Evolutionary conservation across 139 green algal species (phyloP).

Genomic region (Gonium pectorale): DNA sequence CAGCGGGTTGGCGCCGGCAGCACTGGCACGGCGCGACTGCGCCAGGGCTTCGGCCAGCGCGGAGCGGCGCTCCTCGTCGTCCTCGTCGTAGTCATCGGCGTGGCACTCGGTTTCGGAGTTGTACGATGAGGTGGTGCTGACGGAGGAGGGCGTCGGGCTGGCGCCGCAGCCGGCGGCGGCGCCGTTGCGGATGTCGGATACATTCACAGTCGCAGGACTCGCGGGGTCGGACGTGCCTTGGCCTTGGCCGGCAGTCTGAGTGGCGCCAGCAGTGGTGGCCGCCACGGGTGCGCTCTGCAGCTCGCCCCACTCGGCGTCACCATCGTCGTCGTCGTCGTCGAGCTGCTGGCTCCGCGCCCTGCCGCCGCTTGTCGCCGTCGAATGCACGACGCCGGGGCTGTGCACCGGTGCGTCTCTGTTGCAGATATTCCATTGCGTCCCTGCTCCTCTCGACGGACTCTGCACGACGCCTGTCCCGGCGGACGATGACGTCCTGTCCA

Average conservation of each 20-base stretch:
- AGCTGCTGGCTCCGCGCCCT: no score
- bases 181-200: background rate
- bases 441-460: no score
- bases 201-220: background rate
- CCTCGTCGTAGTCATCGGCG: conserved; percentile 12
- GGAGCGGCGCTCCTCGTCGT: background rate
- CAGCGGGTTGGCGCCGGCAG: background rate
- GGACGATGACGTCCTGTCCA: no score
- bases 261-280: no score
- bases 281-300: background rate
- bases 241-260: no score
- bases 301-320: background rate
- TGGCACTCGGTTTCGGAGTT: conserved; percentile 25
- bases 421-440: no score
- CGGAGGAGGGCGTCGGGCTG: background rate
- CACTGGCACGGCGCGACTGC: background rate
- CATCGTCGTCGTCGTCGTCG: background rate
- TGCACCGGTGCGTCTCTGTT: no score
- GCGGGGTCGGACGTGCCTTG: no score
- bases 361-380: no score
- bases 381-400: no score
- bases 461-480: no score
- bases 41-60: conserved; percentile 27
- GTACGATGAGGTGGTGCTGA: conserved; percentile 34
- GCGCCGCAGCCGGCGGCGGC: background rate